Conservation (phyloP, 2,329 filamentous ascomycete species). For the Alternaria ethzedia region DNA sequence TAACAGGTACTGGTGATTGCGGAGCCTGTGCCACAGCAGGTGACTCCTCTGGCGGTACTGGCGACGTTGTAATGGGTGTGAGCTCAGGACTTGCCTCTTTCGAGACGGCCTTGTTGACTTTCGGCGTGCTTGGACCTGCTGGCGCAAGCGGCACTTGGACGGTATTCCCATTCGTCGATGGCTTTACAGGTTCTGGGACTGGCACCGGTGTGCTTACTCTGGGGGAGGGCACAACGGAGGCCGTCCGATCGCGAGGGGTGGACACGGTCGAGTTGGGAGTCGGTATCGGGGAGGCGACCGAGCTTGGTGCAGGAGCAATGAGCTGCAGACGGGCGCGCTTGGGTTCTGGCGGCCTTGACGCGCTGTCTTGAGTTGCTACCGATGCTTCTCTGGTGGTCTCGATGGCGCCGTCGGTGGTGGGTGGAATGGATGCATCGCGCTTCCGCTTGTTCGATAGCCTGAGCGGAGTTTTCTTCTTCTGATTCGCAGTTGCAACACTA, state of each 20-base stretch:
- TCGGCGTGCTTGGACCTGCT: constrained; percentile 48
- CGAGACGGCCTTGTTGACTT: constrained; percentile 18
- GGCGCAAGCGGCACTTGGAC: constrained; percentile 54
- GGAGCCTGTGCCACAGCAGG: constrained; percentile 7
- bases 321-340: constrained; percentile 39
- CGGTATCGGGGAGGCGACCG: constrained; percentile 16
- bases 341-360: constrained; percentile 32
- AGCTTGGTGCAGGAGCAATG: constrained; percentile 16
- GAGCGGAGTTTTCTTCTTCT: constrained; percentile 29
- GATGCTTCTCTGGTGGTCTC: constrained; percentile 31
- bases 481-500: constrained; percentile 24
- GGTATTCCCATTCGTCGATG: constrained; percentile 23
- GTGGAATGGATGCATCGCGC: constrained; percentile 55
- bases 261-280: constrained; percentile 18
- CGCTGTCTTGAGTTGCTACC: constrained; percentile 35
- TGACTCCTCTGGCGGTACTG: constrained; percentile 22
- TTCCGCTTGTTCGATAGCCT: constrained; percentile 61
- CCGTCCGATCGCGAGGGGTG: constrained; percentile 11
- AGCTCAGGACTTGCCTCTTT: constrained; percentile 17
- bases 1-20: constrained; percentile 5
- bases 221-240: constrained; percentile 23
- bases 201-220: constrained; percentile 16
- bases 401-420: constrained; percentile 17
- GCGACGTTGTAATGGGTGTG: constrained; percentile 24
- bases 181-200: constrained; percentile 23